Evolutionary conservation across 192 early-diverging fungal species (phyloP), one percentile per base, ranked within the genome.

Genomic region (Coemansia sp.): DNA sequence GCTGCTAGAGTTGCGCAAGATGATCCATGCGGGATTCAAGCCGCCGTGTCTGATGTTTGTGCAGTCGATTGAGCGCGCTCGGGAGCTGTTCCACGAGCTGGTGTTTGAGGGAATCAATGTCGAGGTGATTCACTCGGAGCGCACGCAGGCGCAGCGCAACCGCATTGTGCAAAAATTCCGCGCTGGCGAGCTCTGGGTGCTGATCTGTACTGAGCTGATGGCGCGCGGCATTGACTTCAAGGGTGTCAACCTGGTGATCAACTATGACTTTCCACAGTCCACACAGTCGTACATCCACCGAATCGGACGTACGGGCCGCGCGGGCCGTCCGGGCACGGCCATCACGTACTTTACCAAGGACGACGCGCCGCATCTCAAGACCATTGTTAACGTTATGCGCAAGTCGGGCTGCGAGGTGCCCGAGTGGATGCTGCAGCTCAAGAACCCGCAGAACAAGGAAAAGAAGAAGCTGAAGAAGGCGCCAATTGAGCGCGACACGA

Each of bases 171-270:
- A 90, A 49, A 84, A 88, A 41, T 97, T 99, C 80, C 82, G 93
- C 14, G 56, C 77, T 8, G 95, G 97, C 27, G 87, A 89, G 58
- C 85, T 94, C 14, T 97, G 94, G 93, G 89, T 97, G 23, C 75
- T 99, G 35, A 97, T 99, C 48, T 84, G 93, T 27, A 97, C 97
- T 2, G 95, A 99, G 55, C 69, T 99, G 39, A 93, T 97, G 90
- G 88, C 93, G 6, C 89, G 97, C 67, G 97, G 97, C 82, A 89
- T 99, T 62, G 95, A 99, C 80, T 97, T 99, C 73, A 95, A 96
- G 67, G 93, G 91, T 15, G 94, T 99, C 21, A 90, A 94, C 47
- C 56, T 92, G 51, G 97, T 99, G 25, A 90, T 99, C 79, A 99
- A 99, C 65, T 99, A 95, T 55, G 97, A 99, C 66, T 95, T 98